Evolutionary conservation across 495 filamentous ascomycete species (phyloP).

Genomic region (Neurospora sp.): DNA sequence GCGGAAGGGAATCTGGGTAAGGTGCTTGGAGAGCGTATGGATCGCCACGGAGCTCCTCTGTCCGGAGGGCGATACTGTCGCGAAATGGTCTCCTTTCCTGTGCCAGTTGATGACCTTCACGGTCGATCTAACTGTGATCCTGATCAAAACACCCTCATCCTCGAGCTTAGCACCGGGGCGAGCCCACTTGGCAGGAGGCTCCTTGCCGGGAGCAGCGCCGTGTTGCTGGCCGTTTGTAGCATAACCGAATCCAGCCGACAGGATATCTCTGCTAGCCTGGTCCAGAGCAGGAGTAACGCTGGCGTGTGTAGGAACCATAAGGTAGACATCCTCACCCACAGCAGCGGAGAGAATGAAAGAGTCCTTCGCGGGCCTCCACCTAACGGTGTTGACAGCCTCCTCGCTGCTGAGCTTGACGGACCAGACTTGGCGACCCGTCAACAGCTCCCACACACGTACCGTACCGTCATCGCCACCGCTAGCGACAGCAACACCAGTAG

Average conservation of each 20-base stretch:
- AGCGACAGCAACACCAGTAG: constrained; percentile 36
- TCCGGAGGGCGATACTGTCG: constrained; percentile 75
- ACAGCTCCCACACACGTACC: constrained; percentile 81
- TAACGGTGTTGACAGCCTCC: constrained; percentile 76
- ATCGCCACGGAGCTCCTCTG: constrained; percentile 82
- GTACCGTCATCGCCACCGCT: constrained; percentile 93
- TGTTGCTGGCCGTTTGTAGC: constrained; percentile 57
- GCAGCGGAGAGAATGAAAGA: constrained; percentile 72
- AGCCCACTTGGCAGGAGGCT: constrained; percentile 68
- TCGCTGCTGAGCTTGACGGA: constrained; percentile 65
- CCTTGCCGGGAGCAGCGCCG: constrained; percentile 57
- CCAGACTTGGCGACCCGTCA: constrained; percentile 84
- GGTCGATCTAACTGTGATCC: constrained; percentile 67
- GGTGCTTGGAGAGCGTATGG: constrained; percentile 88
- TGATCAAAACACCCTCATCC: constrained; percentile 65
- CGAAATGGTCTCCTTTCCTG: constrained; percentile 86
- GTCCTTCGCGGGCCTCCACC: constrained; percentile 83
- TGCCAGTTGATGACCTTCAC: constrained; percentile 94
- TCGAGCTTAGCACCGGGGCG: constrained; percentile 65
- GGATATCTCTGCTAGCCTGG: constrained; percentile 57
- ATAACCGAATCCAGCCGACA: constrained; percentile 85
- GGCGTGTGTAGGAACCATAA: constrained; percentile 54
- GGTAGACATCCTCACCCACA: constrained; percentile 72
- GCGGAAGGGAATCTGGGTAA: constrained; percentile 89
- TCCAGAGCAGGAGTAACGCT: constrained; percentile 41